Conservation (phyloP, 192 early-diverging fungal genomes). For the Coemansia sp. region DNA sequence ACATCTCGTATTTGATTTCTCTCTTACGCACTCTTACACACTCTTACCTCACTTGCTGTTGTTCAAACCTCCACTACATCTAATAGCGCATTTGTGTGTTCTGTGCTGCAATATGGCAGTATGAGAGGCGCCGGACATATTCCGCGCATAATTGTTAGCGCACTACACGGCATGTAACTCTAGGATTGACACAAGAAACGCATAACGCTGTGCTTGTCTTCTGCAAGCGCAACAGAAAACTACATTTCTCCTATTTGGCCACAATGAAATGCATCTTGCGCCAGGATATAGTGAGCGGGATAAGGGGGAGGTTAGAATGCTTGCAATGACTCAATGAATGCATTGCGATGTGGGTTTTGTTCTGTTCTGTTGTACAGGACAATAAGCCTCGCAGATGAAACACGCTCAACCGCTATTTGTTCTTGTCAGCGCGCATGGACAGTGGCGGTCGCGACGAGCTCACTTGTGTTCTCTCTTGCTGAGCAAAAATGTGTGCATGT, state of each 20-base stretch:
- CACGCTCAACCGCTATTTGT: not conserved
- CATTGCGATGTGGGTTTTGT: no score
- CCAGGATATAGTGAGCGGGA: conserved; percentile 12
- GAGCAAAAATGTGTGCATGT: no score
- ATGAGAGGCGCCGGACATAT: not conserved
- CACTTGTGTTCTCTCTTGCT: no score
- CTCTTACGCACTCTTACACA: not conserved
- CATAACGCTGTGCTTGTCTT: conserved; percentile 4
- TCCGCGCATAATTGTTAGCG: not conserved
- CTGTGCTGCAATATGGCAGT: no score
- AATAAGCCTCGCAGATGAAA: not conserved
- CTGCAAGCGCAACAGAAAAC: not conserved
- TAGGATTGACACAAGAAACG: conserved; percentile 6
- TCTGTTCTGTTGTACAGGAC: not conserved
- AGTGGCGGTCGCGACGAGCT: not conserved
- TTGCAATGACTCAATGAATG: not conserved
- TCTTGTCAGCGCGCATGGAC: conserved; percentile 6
- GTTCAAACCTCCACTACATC: not conserved
- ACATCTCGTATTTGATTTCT: not conserved
- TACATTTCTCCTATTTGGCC: no score
- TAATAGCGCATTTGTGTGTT: not conserved
- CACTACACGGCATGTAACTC: conserved; percentile 4
- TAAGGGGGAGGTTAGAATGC: conserved; percentile 4
- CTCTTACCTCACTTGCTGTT: not conserved
- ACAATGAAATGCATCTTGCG: no score